Evolutionary conservation across 1,284 basidiomycete species (phyloP).

Genomic region (Cryptococcus depauperatus): DNA sequence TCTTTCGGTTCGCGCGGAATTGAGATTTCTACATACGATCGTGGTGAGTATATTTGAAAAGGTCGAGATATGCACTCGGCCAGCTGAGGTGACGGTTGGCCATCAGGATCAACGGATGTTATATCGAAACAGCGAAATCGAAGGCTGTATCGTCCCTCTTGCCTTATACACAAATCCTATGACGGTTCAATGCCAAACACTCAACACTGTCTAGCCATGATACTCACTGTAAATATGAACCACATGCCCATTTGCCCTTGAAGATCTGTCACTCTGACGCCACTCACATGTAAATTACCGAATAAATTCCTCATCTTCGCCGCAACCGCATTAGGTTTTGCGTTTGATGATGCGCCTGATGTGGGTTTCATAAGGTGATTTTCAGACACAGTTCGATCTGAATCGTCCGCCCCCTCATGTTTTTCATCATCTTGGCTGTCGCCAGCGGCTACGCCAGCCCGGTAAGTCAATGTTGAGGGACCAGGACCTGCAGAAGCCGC

Average conservation of each 20-base stretch:
- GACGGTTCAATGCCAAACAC: slow-evolving; percentile 1
- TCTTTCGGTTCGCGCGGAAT: too few species aligned
- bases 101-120: slow-evolving; percentile 14
- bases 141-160: slow-evolving; percentile 37
- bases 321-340: too few species aligned
- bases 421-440: too few species aligned
- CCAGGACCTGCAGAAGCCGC: too few species aligned
- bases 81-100: slow-evolving; percentile 17
- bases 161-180: slow-evolving; percentile 36
- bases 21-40: slow-evolving; percentile 38
- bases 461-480: too few species aligned
- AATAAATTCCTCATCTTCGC: slow-evolving; percentile 24
- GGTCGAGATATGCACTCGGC: slow-evolving; percentile 21
- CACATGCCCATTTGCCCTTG: slow-evolving; percentile 34
- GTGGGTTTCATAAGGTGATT: too few species aligned
- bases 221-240: slow-evolving; percentile 41
- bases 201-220: too few species aligned
- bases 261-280: slow-evolving; percentile 26
- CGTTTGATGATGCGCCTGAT: too few species aligned
- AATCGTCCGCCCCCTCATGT: too few species aligned
- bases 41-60: slow-evolving; percentile 37
- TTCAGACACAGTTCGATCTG: too few species aligned
- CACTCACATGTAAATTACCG: slow-evolving; percentile 34
- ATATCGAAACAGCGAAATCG: slow-evolving; percentile 34
- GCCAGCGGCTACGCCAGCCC: too few species aligned